phyloP scores from a whole-genome alignment of 163 green algal genomes.

The Prototheca cutis region DNA sequence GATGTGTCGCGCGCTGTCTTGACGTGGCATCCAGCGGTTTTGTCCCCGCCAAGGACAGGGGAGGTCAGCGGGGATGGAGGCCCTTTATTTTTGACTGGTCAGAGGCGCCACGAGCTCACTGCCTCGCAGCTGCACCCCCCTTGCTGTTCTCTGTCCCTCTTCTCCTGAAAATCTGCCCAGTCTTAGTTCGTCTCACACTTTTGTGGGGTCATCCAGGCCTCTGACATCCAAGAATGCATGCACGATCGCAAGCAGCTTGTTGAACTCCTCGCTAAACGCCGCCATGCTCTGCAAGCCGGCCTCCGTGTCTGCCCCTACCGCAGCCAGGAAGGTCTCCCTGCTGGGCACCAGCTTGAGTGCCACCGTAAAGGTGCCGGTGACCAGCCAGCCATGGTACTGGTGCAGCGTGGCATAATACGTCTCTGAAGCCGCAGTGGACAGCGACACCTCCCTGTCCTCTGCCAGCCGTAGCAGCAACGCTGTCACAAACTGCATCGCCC shows the following conservation, averaged over 20 bases:
- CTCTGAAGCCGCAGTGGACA: conserved; percentile 45
- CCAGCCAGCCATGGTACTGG: conserved; percentile 59
- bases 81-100: no score
- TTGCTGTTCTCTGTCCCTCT: no score
- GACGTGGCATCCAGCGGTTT: no score
- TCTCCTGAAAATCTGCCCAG: no score
- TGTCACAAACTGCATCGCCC: conserved; percentile 70
- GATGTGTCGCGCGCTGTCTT: no score
- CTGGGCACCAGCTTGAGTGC: conserved; percentile 36
- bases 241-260: conserved; percentile 35
- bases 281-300: conserved; percentile 29
- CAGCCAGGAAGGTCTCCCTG: conserved; percentile 54
- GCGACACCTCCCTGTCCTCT: conserved; percentile 18
- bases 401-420: conserved; percentile 57
- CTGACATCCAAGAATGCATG: conserved; percentile 45
- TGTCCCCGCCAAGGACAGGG: no score
- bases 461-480: conserved; percentile 43
- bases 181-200: conserved; percentile 38
- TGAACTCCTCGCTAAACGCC: conserved; percentile 41
- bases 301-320: conserved; percentile 23
- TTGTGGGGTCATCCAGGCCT: conserved; percentile 44
- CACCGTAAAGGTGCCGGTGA: conserved; percentile 51
- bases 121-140: no score
- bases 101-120: no score
- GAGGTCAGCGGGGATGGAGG: no score